Base-by-base conservation (phyloP, 2,329 filamentous ascomycete species). In the Zymoseptoria crescenta region DNA sequence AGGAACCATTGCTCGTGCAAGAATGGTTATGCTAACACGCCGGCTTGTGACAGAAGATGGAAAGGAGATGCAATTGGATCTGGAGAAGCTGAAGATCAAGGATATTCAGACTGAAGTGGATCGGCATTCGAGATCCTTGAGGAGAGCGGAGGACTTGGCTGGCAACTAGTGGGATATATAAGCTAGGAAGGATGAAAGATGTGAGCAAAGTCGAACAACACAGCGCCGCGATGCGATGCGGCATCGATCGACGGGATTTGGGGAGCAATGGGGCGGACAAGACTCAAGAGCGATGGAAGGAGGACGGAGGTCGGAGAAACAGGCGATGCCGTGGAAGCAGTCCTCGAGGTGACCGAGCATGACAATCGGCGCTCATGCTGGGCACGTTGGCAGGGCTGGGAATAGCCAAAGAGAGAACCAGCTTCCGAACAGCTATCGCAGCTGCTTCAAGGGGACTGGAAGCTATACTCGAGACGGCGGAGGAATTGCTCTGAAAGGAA, bases 101-200 rank as follows among this genome's bases (percentile, higher is more conserved):
- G 88, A 91, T 69, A 83, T 97, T 20, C 81, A 93, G 59, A 89
- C 91, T 73, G 91, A 97, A 75, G 86, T 96, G 51, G 89, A 96
- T 73, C 82, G 94, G 69, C 91, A 97, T 77, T 96, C 91, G 55
- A 83, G 94, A 66, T 79, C 81, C 66, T 76, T 97, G 70, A 86
- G 90, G 69, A 87, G 96, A 73, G 85, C 90, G 75, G 89, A 91
- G 68, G 92, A 95, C 71, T 77, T 97, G 72, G 76, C 79, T 67
- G 81, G 77, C 29, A 63, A 64, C 53, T 61, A 55, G 52, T 48
- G 49, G 59, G 10, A 20, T 8, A 19, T 8, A 54, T 56, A 53
- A 29, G 8, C 16, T 20, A 29, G 20, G 54, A 54, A 10, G 50
- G 51, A 45, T 27, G 20, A 41, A 45, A n/a, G 13, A 45, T 4